Base-by-base conservation (phyloP, 2,329 filamentous ascomycete species). In the Cryphonectria radicalis region DNA sequence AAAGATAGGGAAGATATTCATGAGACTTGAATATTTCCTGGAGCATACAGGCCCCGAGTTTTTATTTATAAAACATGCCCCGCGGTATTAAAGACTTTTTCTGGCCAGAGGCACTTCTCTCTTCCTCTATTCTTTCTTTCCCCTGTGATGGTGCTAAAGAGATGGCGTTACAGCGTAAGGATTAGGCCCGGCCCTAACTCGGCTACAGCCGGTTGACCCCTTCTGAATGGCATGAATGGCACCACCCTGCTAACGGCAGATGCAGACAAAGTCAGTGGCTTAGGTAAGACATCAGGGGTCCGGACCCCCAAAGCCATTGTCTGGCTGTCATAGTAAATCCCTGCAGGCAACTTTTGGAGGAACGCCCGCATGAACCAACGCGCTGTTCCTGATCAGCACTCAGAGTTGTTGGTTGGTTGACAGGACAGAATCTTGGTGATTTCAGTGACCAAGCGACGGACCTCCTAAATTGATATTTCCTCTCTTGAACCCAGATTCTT, bases 281-380 rank as follows among this genome's bases (percentile, higher is more conserved):
- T 64, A 64, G 40, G 40, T 65, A 65, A 65, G 63, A 43, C 62
- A 17, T n/a, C 35, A 50, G 28, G 43, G 43, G 25, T 53, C 42
- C 63, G 10, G n/a, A 19, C 43, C 43, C 28, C 28, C 59, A 62
- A 40, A n/a, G 59, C 59, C 32, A 2, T 40, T 32, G 32, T 32
- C 32, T 32, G 57, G 13, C 35, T 50, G 46, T 50, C 35, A 22
- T 43, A 42, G 62, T 19, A 55, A 66, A 66, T 66, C 64, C 64
- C 64, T 66, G 64, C 64, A 35, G 22, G n/a, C n/a, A 32, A 66
- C 46, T n/a, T 46, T 53, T 14, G 22, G 11, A 6, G 64, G 64
- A 35, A 37, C 19, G n/a, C n/a, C 40, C 40, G n/a, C 42, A 8
- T 13, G 60, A 42, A 43, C 25, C 63, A n/a, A 50, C 11, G 8